phyloP scores from a whole-genome alignment of 768 basidiomycete genomes.

The Leccinellum albellum region DNA sequence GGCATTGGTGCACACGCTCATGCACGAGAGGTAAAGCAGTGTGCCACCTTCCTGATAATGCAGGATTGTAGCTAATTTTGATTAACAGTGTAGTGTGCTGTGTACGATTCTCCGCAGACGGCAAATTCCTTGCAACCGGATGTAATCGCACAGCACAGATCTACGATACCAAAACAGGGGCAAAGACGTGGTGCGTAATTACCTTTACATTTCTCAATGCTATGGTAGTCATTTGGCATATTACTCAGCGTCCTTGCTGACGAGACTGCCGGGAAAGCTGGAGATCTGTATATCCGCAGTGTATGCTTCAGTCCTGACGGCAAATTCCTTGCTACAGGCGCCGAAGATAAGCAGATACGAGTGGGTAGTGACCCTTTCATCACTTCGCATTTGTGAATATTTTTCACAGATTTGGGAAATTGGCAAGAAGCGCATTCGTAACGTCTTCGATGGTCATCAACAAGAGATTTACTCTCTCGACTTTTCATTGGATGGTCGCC shows the following conservation, averaged over 20 bases:
- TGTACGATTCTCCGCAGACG: constrained; percentile 91
- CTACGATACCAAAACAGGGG: constrained; percentile 85
- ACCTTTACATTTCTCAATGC: not conserved
- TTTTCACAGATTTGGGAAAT: constrained; percentile 87
- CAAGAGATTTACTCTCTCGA: constrained; percentile 94
- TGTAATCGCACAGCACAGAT: constrained; percentile 96
- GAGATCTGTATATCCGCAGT: constrained; percentile 87
- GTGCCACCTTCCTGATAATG: not conserved
- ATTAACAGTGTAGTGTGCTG: constrained; percentile 72
- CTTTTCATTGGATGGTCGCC: constrained; percentile 81
- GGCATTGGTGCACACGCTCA: constrained; percentile 76
- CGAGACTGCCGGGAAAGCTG: constrained; percentile 64
- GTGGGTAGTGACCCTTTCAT: constrained; percentile 41
- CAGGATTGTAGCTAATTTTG: constrained; percentile 7
- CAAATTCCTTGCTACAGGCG: constrained; percentile 70
- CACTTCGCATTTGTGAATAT: constrained; percentile 3
- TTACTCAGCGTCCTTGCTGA: constrained; percentile 66
- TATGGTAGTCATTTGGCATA: constrained; percentile 8
- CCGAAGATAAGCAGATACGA: constrained; percentile 90
- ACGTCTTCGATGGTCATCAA: constrained; percentile 82
- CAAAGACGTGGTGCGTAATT: constrained; percentile 69
- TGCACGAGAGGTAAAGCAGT: constrained; percentile 74
- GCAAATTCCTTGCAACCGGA: constrained; percentile 89
- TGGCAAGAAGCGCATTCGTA: constrained; percentile 69
- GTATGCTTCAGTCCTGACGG: constrained; percentile 77